A percentile compares a stretch with the other conserved stretches of the same genome.
phyloP scores from a whole-genome alignment of 2,329 filamentous ascomycete genomes.

The Metarhizium sp. region DNA sequence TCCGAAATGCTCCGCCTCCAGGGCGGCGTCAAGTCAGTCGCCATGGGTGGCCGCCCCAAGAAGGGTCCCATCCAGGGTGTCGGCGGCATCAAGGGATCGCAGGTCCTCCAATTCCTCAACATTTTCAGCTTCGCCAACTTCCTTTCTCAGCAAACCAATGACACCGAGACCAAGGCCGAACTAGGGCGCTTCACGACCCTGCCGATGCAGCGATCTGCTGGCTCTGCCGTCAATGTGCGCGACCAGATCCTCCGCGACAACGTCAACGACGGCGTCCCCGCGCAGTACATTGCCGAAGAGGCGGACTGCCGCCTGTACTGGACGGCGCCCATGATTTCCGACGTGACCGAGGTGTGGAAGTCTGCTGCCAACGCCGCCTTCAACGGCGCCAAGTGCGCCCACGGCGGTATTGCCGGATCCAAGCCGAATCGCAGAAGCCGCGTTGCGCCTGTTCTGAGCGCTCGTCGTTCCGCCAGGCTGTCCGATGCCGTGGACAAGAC shows the following conservation, averaged over 20 bases:
- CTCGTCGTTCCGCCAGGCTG: not conserved
- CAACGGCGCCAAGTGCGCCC: slow-evolving; percentile 29
- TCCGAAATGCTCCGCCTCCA: slow-evolving; percentile 43
- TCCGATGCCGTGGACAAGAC: slow-evolving; percentile 4
- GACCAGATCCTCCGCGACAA: slow-evolving; percentile 28
- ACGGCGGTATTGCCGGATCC: slow-evolving; percentile 19
- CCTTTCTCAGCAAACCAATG: slow-evolving; percentile 16
- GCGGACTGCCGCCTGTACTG: slow-evolving; percentile 42
- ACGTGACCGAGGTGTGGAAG: slow-evolving; percentile 38
- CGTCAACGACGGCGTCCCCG: slow-evolving; percentile 29
- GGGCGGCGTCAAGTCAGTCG: slow-evolving; percentile 41
- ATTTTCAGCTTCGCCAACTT: slow-evolving; percentile 18
- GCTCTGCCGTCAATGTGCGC: slow-evolving; percentile 27
- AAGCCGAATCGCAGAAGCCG: slow-evolving; percentile 1
- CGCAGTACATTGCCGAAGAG: slow-evolving; percentile 38
- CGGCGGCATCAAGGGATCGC: slow-evolving; percentile 42
- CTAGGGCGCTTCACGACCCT: slow-evolving; percentile 22
- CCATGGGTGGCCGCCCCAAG: slow-evolving; percentile 39
- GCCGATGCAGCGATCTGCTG: slow-evolving; percentile 21
- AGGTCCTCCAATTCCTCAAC: slow-evolving; percentile 23
- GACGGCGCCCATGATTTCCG: slow-evolving; percentile 37
- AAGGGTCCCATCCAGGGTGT: slow-evolving; percentile 42
- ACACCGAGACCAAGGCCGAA: slow-evolving; percentile 15
- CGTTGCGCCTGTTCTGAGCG: not conserved
- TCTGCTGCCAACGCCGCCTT: slow-evolving; percentile 30